Conservation (phyloP, 2,329 filamentous ascomycete species). For the Rachicladosporium sp. region DNA sequence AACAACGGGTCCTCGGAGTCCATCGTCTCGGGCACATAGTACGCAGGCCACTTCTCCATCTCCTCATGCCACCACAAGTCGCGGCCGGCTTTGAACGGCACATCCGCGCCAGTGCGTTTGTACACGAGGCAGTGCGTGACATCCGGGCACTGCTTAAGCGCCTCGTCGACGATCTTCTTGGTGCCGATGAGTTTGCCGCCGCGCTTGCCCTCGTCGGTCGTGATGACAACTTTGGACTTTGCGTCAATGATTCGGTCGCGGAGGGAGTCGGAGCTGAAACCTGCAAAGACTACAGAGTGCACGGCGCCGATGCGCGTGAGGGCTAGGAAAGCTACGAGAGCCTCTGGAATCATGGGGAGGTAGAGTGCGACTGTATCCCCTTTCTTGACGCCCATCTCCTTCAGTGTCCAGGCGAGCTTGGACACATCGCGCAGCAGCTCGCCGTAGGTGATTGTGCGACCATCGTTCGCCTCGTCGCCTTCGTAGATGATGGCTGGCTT, state of each 20-base stretch:
- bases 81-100: conserved; percentile 78
- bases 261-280: conserved; percentile 92
- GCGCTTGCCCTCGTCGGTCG: conserved; percentile 92
- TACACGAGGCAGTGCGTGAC: conserved; percentile 79
- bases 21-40: conserved; percentile 80
- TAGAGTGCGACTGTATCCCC: conserved; percentile 96
- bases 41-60: conserved; percentile 88
- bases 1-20: conserved; percentile 93
- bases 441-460: conserved; percentile 80
- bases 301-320: conserved; percentile 86
- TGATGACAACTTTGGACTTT: conserved; percentile 86
- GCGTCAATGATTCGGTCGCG: conserved; percentile 90
- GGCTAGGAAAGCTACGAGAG: conserved; percentile 79
- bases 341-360: conserved; percentile 97
- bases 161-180: conserved; percentile 98
- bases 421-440: conserved; percentile 90
- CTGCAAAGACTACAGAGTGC: conserved; percentile 95
- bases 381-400: conserved; percentile 92
- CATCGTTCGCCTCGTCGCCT: conserved; percentile 78
- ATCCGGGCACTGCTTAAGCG: conserved; percentile 86
- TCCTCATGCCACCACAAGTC: conserved; percentile 99
- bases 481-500: conserved; percentile 97
- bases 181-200: conserved; percentile 95
- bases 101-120: conserved; percentile 86
- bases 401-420: conserved; percentile 73